phyloP scores from a whole-genome alignment of 2,329 filamentous ascomycete genomes.

The Aspergillus sergii region DNA sequence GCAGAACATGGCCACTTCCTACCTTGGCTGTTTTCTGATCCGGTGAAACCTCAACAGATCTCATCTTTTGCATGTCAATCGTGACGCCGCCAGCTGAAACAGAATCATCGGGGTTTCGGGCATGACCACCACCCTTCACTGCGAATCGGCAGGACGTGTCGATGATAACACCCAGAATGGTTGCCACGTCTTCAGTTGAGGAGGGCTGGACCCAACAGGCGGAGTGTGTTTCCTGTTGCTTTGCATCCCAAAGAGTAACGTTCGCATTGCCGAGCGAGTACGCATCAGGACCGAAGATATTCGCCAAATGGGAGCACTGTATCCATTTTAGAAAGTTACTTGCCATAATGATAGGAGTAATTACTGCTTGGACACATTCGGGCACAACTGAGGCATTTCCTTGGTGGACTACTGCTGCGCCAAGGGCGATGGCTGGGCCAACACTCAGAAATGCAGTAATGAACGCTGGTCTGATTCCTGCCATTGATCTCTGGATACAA shows the following conservation, averaged over 20 bases:
- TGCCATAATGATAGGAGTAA: no score
- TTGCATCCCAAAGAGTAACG: not conserved
- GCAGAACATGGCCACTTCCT: not conserved
- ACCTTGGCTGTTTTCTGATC: not conserved
- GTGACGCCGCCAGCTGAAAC: not conserved
- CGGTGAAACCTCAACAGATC: not conserved
- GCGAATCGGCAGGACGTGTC: not conserved
- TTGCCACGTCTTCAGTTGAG: not conserved
- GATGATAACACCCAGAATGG: not conserved
- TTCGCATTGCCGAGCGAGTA: not conserved
- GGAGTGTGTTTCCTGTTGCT: not conserved
- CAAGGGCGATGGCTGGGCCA: not conserved
- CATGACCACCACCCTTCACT: not conserved
- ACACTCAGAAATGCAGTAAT: not conserved
- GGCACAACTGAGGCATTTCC: not conserved
- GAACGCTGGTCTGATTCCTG: not conserved
- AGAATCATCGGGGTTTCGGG: not conserved
- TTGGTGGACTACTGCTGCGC: not conserved
- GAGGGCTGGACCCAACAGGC: not conserved
- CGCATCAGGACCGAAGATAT: not conserved
- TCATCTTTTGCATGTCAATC: not conserved
- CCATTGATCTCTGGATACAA: not conserved
- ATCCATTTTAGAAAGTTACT: not conserved
- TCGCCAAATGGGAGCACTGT: not conserved
- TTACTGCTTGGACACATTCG: not conserved